Conservation (phyloP, 345 rosid genomes). For the Populus tremula region DNA sequence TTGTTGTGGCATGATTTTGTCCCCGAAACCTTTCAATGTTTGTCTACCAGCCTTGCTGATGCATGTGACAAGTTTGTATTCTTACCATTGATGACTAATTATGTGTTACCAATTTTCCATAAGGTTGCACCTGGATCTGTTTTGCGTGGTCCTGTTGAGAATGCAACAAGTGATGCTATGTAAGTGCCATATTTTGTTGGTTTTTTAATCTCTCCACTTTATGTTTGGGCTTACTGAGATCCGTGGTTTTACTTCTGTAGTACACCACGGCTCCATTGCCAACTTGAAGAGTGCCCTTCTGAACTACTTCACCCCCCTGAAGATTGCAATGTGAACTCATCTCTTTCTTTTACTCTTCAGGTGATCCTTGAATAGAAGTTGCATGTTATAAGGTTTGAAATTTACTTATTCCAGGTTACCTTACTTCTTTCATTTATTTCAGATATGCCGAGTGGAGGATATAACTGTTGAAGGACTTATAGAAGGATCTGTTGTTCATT, state of each 20-base stretch:
- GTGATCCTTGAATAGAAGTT: slow-evolving; percentile 36
- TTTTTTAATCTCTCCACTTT: not conserved
- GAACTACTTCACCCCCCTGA: slow-evolving; percentile 94
- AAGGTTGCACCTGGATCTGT: slow-evolving; percentile 92
- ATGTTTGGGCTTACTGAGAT: slow-evolving; percentile 1
- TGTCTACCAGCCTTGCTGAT: not conserved
- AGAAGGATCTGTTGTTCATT: slow-evolving; percentile 93
- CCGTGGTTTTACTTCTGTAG: slow-evolving; percentile 39
- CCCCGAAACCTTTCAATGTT: not conserved
- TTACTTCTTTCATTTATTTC: slow-evolving; percentile 30
- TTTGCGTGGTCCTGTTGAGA: slow-evolving; percentile 84
- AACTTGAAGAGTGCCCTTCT: slow-evolving; percentile 69
- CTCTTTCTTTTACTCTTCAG: slow-evolving; percentile 96
- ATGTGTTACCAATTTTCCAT: slow-evolving; percentile 22
- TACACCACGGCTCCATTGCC: slow-evolving; percentile 85
- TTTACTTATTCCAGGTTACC: slow-evolving; percentile 16
- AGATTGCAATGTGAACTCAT: slow-evolving; percentile 97
- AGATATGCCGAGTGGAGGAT: slow-evolving; percentile 99
- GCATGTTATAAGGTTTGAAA: slow-evolving; percentile 13
- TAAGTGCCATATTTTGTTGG: slow-evolving; percentile 45
- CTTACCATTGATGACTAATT: slow-evolving; percentile 5
- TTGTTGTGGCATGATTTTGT: not conserved
- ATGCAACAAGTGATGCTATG: slow-evolving; percentile 79
- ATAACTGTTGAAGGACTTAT: slow-evolving; percentile 77
- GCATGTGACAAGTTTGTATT: not conserved